Evolutionary conservation across 1,139 yeast species (phyloP).

Genomic region (Diutina pseudorugosa): DNA sequence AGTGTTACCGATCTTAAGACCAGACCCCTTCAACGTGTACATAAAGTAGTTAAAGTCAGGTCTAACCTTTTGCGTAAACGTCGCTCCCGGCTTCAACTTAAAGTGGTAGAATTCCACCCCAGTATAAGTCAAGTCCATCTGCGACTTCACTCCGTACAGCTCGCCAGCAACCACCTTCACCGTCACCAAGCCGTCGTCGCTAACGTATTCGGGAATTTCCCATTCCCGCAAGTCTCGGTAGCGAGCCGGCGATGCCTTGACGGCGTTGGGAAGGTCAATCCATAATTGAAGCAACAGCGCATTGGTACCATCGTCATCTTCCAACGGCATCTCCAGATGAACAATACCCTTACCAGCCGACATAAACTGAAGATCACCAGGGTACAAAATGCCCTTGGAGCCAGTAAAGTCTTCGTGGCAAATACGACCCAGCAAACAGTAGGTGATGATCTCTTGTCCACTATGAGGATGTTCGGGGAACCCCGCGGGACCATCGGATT

Average conservation of each 20-base stretch:
- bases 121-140: constrained; percentile 73
- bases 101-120: constrained; percentile 72
- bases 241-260: constrained; percentile 65
- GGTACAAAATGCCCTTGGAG: constrained; percentile 57
- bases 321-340: constrained; percentile 76
- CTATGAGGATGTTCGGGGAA: constrained; percentile 92
- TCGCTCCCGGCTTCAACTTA: constrained; percentile 59
- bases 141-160: constrained; percentile 63
- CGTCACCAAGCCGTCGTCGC: constrained; percentile 54
- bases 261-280: constrained; percentile 79
- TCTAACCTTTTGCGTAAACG: constrained; percentile 50
- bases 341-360: constrained; percentile 88
- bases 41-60: constrained; percentile 58
- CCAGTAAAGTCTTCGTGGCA: constrained; percentile 94
- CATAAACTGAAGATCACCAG: constrained; percentile 91
- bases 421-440: constrained; percentile 59
- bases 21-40: constrained; percentile 53
- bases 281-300: constrained; percentile 77
- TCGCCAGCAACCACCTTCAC: constrained; percentile 73
- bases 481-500: constrained; percentile 35
- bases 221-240: constrained; percentile 65
- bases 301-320: constrained; percentile 39
- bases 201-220: constrained; percentile 56
- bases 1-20: constrained; percentile 31
- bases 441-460: constrained; percentile 83